phyloP scores from a whole-genome alignment of 2,329 filamentous ascomycete species.

The Claviceps arundinis region DNA sequence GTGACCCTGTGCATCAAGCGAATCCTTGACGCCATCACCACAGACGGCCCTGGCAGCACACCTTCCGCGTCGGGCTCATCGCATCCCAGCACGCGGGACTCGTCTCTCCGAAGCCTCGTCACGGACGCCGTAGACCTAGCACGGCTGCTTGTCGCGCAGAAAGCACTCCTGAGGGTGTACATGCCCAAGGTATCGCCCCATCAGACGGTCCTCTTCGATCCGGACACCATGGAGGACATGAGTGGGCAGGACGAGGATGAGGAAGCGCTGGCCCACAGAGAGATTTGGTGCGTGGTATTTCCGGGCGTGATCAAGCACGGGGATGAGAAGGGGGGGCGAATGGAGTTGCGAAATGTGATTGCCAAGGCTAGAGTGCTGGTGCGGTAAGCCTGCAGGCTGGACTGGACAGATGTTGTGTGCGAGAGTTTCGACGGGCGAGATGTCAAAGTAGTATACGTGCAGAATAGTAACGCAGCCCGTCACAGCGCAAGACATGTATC shows the following conservation, averaged over 20 bases:
- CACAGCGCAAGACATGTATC: too few species aligned
- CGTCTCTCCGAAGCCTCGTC: slow-evolving; percentile 39
- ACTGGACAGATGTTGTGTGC: neutral
- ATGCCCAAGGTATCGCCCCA: slow-evolving; percentile 42
- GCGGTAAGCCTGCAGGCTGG: slow-evolving; percentile 32
- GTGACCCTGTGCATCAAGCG: slow-evolving; percentile 34
- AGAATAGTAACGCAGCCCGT: too few species aligned
- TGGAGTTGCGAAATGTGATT: slow-evolving; percentile 50
- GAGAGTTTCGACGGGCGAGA: too few species aligned
- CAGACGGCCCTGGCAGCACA: slow-evolving; percentile 9
- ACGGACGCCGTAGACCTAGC: slow-evolving; percentile 41
- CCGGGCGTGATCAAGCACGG: slow-evolving; percentile 52
- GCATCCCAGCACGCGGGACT: slow-evolving; percentile 32
- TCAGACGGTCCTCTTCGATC: slow-evolving; percentile 42
- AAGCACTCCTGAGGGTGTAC: slow-evolving; percentile 40
- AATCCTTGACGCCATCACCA: slow-evolving; percentile 37
- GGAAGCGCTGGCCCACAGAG: slow-evolving; percentile 34
- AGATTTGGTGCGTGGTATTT: slow-evolving; percentile 50
- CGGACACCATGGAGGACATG: slow-evolving; percentile 51
- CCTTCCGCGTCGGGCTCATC: slow-evolving; percentile 14
- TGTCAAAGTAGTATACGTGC: too few species aligned
- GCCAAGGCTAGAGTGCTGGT: slow-evolving; percentile 49
- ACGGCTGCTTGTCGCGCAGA: slow-evolving; percentile 42
- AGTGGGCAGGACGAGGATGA: slow-evolving; percentile 51
- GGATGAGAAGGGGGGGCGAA: slow-evolving; percentile 48